A percentile compares a stretch with the other conserved stretches of the same genome.
Evolutionary conservation across 805 yeast species (phyloP).

Genomic region (Metschnikowia drakensbergensis): DNA sequence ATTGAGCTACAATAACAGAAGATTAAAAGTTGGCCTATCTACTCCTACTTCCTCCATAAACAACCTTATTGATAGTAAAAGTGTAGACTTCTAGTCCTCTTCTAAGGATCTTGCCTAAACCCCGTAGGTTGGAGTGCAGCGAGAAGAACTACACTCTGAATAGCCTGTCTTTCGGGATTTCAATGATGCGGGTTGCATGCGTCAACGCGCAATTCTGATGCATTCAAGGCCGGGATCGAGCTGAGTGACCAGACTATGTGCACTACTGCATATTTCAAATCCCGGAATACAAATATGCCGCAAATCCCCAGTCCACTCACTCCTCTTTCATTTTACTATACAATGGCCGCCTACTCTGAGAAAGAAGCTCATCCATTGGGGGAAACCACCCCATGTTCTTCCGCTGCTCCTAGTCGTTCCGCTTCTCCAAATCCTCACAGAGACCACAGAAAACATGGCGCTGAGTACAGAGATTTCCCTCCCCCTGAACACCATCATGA

Average conservation of each 20-base stretch:
- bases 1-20: not conserved
- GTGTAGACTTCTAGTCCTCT: too few species aligned
- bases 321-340: not conserved
- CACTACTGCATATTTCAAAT: slow-evolving; percentile 1
- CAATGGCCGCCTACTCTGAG: not conserved
- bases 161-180: not conserved
- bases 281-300: slow-evolving; percentile 4
- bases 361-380: not conserved
- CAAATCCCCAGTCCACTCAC: not conserved
- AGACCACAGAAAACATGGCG: not conserved
- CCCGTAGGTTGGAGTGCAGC: too few species aligned
- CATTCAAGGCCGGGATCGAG: not conserved
- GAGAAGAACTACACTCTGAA: too few species aligned
- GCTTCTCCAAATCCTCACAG: not conserved
- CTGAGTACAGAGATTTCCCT: not conserved
- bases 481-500: not conserved
- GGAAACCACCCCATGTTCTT: not conserved
- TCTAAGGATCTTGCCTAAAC: too few species aligned
- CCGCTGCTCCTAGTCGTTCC: not conserved
- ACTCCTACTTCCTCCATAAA: too few species aligned
- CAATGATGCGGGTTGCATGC: not conserved
- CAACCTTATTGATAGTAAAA: too few species aligned
- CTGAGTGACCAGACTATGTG: not conserved
- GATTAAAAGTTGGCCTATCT: too few species aligned
- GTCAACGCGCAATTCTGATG: not conserved